Evolutionary conservation across 306 rosid species (phyloP).

Genomic region (Prunus fruticosa): DNA sequence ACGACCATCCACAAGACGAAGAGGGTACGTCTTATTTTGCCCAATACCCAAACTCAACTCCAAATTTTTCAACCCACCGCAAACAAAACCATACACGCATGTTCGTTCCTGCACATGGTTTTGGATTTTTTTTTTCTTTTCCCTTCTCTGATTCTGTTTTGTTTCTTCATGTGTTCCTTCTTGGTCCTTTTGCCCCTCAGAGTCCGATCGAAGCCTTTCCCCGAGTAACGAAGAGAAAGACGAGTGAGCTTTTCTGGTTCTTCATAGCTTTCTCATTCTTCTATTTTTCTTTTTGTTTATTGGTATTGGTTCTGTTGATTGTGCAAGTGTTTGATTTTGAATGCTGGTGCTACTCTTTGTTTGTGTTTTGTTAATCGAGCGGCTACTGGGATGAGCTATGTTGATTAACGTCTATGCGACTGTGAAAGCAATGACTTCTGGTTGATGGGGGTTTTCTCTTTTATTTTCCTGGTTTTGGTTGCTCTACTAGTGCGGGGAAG

Average conservation of each 20-base stretch:
- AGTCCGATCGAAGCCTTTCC: conserved; percentile 61
- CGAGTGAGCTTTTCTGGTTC: conserved; percentile 47
- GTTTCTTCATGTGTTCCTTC: conserved; percentile 20
- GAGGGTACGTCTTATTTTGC: conserved; percentile 46
- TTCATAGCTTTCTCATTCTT: conserved; percentile 11
- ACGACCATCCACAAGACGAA: conserved; percentile 33
- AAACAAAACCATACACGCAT: not conserved
- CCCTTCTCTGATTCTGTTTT: conserved; percentile 20
- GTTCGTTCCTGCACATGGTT: conserved; percentile 19
- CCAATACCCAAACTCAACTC: conserved; percentile 13
- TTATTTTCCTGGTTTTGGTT: conserved; percentile 1
- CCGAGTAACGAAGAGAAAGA: conserved; percentile 37
- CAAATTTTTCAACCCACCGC: conserved; percentile 15
- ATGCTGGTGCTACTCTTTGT: conserved; percentile 18
- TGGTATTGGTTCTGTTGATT: conserved; percentile 14
- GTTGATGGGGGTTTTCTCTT: conserved; percentile 13
- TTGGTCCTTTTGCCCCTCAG: conserved; percentile 34
- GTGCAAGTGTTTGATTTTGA: conserved; percentile 30
- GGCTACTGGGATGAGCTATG: conserved; percentile 13
- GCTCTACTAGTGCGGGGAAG: not conserved
- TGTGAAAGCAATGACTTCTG: conserved; percentile 13
- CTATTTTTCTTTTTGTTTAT: conserved; percentile 7
- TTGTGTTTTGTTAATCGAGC: conserved; percentile 11
- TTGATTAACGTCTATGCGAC: conserved; percentile 6
- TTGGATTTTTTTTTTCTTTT: conserved; percentile 16